Conservation (phyloP, 257 asterid species). For the Lycium barbarum region DNA sequence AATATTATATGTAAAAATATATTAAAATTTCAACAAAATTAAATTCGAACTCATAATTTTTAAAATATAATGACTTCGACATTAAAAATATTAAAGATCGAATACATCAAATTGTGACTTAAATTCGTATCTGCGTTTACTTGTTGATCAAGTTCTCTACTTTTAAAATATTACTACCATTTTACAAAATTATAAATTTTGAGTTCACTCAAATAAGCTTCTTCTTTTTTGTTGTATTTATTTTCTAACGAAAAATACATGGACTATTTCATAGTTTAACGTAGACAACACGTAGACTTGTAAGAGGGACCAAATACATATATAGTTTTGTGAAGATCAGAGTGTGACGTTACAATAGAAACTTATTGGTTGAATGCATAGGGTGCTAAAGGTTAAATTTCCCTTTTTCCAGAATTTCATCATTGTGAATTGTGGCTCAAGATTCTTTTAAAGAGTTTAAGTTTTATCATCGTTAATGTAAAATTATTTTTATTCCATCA, state of each 20-base stretch:
- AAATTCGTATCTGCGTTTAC: too few relatives aligned
- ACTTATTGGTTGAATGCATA: not conserved
- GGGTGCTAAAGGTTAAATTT: not conserved
- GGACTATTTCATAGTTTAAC: not conserved
- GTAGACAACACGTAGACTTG: not conserved
- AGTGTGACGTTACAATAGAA: not conserved
- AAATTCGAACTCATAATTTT: not conserved
- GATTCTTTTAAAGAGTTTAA: too few relatives aligned
- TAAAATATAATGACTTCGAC: not conserved
- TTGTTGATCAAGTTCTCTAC: not conserved
- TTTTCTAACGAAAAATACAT: not conserved
- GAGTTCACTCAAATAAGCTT: not conserved
- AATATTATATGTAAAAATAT: not conserved
- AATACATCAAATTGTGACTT: not conserved
- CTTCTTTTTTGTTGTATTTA: not conserved
- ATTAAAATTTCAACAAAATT: not conserved
- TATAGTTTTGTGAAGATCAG: not conserved
- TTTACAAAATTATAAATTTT: not conserved
- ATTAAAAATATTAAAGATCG: not conserved
- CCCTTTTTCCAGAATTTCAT: not conserved
- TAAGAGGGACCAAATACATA: not conserved
- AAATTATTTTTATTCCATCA: too few relatives aligned
- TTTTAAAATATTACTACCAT: too few relatives aligned
- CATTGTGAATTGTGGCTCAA: not conserved
- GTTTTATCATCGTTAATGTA: too few relatives aligned